These are phyloP conservation scores for Neoascochyta sp. DNA, from an alignment of 2,329 filamentous ascomycete genomes.

Conservation along the genomic window DNA sequence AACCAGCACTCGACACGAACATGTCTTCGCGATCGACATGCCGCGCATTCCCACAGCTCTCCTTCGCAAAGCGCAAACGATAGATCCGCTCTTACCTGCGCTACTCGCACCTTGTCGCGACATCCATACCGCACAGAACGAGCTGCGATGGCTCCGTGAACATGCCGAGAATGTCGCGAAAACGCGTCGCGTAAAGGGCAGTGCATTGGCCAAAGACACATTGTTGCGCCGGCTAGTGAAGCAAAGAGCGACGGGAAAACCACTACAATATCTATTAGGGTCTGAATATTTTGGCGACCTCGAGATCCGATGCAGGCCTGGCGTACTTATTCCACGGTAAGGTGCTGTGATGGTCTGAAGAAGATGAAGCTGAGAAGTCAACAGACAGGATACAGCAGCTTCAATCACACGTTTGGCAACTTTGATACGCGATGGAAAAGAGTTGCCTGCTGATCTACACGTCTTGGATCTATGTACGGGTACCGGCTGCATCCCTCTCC, in stretches of 20 bases:
- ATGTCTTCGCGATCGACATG: constrained; percentile 24
- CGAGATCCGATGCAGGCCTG: constrained; percentile 69
- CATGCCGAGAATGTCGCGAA: constrained; percentile 43
- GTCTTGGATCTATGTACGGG: constrained; percentile 88
- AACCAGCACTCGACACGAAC: too few species aligned
- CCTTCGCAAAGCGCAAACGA: constrained; percentile 51
- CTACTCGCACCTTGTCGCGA: constrained; percentile 64
- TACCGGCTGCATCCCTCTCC: constrained; percentile 82
- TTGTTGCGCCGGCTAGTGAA: constrained; percentile 24
- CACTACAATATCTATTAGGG: constrained; percentile 85
- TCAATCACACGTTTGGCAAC: constrained; percentile 32
- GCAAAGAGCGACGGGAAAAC: constrained; percentile 59
- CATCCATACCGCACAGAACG: constrained; percentile 60
- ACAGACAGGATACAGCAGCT: constrained; percentile 48
- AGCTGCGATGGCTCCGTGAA: constrained; percentile 69
- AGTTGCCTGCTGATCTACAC: constrained; percentile 44
- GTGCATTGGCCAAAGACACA: constrained; percentile 14
- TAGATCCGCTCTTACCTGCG: constrained; percentile 55
- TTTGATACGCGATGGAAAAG: constrained; percentile 20
- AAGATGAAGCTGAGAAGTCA: constrained; percentile 8
- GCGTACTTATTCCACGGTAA: constrained; percentile 80
- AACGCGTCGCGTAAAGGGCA: constrained; percentile 17
- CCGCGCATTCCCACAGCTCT: constrained; percentile 61
- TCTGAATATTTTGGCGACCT: constrained; percentile 83
- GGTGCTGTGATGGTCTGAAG: constrained; percentile 19